phyloP scores from a whole-genome alignment of 1,284 basidiomycete genomes.

The Trichosporon sp. region DNA sequence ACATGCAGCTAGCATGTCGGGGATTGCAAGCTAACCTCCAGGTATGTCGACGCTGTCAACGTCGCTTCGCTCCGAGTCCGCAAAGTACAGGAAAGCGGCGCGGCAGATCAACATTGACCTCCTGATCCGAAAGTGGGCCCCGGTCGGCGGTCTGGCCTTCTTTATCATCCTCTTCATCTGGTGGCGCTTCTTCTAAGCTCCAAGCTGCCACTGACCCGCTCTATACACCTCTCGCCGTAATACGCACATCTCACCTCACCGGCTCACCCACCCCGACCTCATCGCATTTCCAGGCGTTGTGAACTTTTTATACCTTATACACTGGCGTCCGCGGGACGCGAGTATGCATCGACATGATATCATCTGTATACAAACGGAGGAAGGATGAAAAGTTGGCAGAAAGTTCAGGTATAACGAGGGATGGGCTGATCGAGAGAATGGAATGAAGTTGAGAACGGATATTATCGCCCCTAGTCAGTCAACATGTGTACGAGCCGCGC shows the following conservation, averaged over 20 bases:
- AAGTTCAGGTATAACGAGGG: not conserved
- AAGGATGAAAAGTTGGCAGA: not conserved
- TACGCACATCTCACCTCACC: not conserved
- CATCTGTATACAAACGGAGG: conserved; percentile 1
- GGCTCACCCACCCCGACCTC: not conserved
- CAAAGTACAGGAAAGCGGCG: conserved; percentile 94
- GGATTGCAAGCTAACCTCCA: conserved; percentile 35
- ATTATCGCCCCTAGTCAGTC: not conserved
- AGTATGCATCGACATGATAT: conserved; percentile 3
- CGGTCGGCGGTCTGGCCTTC: conserved; percentile 70
- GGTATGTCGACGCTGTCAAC: conserved; percentile 98
- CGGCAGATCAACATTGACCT: conserved; percentile 91
- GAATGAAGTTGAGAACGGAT: not conserved
- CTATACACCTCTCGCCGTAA: not conserved
- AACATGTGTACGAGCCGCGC: conserved; percentile 11
- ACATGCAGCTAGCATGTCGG: not conserved
- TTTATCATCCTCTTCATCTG: conserved; percentile 81
- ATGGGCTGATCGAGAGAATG: not conserved
- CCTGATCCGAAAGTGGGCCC: conserved; percentile 92
- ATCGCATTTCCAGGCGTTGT: not conserved
- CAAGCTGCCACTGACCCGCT: not conserved
- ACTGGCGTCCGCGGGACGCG: not conserved
- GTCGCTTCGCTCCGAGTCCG: conserved; percentile 91
- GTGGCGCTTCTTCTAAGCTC: conserved; percentile 68
- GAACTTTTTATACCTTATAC: conserved; percentile 1